phyloP scores from a whole-genome alignment of 768 basidiomycete genomes.

The Tephrocybe sp. region DNA sequence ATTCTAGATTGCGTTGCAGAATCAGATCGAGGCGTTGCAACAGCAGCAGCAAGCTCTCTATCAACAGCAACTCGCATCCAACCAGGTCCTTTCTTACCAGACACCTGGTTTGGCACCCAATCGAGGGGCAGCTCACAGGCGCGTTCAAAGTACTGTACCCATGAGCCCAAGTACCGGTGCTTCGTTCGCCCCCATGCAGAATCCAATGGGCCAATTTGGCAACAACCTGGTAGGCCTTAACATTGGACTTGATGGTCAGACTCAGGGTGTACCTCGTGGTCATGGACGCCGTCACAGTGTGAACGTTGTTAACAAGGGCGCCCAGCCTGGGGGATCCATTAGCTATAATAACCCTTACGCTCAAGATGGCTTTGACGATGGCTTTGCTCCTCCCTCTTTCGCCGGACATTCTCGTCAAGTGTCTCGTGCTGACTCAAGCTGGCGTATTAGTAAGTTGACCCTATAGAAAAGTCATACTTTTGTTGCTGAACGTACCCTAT shows the following conservation, averaged over 20 bases:
- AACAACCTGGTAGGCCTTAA: conserved; percentile 48
- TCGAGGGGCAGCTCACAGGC: conserved; percentile 66
- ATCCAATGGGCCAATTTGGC: conserved; percentile 68
- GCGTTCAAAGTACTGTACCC: conserved; percentile 84
- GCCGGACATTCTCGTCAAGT: conserved; percentile 73
- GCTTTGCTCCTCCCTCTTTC: conserved; percentile 61
- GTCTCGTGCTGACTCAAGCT: conserved; percentile 77
- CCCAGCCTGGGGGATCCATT: conserved; percentile 48
- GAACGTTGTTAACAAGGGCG: conserved; percentile 80
- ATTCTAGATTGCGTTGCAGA: conserved; percentile 80
- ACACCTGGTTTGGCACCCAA: conserved; percentile 70
- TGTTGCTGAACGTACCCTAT: conserved; percentile 8
- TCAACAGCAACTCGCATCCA: conserved; percentile 87
- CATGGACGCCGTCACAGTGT: conserved; percentile 91
- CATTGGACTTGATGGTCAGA: conserved; percentile 62
- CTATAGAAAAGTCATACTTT: background rate
- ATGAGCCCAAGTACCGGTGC: conserved; percentile 45
- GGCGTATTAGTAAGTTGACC: conserved; percentile 77
- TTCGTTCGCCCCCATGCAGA: conserved; percentile 45
- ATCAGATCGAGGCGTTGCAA: conserved; percentile 84
- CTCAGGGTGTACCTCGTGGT: conserved; percentile 68
- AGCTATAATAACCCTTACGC: conserved; percentile 46
- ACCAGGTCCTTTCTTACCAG: conserved; percentile 78
- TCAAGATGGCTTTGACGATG: conserved; percentile 78
- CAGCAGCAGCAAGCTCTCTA: conserved; percentile 89